Evolutionary conservation across 192 early-diverging fungal species (phyloP).

Genomic region (Linnemannia schmuckeri): DNA sequence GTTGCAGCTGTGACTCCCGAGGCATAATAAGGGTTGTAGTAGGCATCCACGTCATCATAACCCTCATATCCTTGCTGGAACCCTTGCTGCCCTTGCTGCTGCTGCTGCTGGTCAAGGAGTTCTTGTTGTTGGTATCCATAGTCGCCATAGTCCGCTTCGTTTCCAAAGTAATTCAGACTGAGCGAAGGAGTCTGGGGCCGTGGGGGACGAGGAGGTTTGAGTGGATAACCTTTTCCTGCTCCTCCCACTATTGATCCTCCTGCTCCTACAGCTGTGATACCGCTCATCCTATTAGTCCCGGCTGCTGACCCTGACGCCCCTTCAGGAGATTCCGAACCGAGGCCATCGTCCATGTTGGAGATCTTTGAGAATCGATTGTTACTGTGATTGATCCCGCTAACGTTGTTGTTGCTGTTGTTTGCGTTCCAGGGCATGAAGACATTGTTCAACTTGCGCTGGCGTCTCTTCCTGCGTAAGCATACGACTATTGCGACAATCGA

Average conservation of each 20-base stretch:
- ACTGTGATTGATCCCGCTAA: background rate
- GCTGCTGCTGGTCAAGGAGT: conserved; percentile 13
- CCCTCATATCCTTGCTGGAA: conserved; percentile 30
- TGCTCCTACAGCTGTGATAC: conserved; percentile 13
- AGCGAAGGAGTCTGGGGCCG: conserved; percentile 10
- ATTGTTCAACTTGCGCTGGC: conserved; percentile 31
- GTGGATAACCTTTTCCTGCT: background rate
- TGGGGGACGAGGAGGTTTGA: background rate
- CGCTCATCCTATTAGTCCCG: background rate
- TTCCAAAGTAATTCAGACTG: conserved; percentile 9
- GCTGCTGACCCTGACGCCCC: background rate
- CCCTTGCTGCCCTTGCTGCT: conserved; percentile 5
- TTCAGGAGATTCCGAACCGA: background rate
- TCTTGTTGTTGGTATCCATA: conserved; percentile 35
- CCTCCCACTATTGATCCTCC: background rate
- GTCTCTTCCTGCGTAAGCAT: conserved; percentile 23
- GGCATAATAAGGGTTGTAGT: conserved; percentile 52
- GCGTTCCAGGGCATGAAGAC: conserved; percentile 37
- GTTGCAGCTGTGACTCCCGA: conserved; percentile 1
- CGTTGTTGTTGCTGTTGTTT: background rate
- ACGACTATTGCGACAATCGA: conserved; percentile 17
- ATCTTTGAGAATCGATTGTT: conserved; percentile 33
- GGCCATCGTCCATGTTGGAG: conserved; percentile 25
- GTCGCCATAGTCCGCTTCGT: conserved; percentile 33
- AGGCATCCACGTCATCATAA: conserved; percentile 15